Percentiles rank a stretch among this genome's conserved stretches.
Evolutionary conservation across 2,329 filamentous ascomycete genomes (phyloP).

Genomic region (Aspergillus intermedius): DNA sequence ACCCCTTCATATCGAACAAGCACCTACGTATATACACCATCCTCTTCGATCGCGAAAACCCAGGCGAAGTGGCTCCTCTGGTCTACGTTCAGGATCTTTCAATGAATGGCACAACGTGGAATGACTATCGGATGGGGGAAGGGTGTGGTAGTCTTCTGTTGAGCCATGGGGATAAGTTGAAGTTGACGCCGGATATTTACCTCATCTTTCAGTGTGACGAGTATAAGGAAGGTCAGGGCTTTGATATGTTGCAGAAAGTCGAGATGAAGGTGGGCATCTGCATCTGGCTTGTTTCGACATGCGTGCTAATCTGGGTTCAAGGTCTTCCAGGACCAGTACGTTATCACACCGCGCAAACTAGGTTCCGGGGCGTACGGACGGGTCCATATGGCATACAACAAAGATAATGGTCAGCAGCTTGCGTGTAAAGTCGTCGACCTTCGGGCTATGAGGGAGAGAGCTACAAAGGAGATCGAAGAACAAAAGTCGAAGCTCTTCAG

Average conservation of each 20-base stretch:
- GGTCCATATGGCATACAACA: constrained; percentile 39
- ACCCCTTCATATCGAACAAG: constrained; percentile 32
- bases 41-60: constrained; percentile 34
- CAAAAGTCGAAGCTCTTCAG: constrained; percentile 9
- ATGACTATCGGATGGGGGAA: constrained; percentile 28
- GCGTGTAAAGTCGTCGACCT: constrained; percentile 43
- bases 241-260: constrained; percentile 21
- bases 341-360: constrained; percentile 34
- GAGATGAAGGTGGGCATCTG: constrained; percentile 30
- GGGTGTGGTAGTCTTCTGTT: constrained; percentile 30
- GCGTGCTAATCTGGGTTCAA: too few relatives aligned
- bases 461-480: constrained; percentile 4
- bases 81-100: constrained; percentile 42
- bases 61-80: constrained; percentile 30
- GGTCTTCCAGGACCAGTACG: constrained; percentile 26
- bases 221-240: constrained; percentile 5
- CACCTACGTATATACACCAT: constrained; percentile 41
- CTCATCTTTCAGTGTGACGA: constrained; percentile 14
- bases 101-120: constrained; percentile 36
- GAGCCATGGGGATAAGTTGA: constrained; percentile 33
- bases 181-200: constrained; percentile 17
- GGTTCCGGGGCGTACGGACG: constrained; percentile 38
- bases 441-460: constrained; percentile 15
- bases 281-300: background rate
- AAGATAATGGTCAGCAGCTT: constrained; percentile 28